Conservation (phyloP, 2,329 filamentous ascomycete species). For the Neofusicoccum ribis region DNA sequence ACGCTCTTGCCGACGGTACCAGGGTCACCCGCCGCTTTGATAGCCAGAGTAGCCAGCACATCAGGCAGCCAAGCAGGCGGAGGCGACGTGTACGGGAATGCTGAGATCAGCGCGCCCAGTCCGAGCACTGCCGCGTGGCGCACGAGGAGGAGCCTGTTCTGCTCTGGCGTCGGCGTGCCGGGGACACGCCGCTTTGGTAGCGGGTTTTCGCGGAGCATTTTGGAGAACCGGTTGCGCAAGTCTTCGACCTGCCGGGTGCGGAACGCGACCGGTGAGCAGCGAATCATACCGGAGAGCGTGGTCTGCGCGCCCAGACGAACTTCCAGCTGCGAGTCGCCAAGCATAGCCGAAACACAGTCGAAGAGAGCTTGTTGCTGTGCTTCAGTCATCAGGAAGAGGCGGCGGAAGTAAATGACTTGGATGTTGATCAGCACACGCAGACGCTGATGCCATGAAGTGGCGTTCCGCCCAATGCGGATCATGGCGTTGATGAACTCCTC, state of each 20-base stretch:
- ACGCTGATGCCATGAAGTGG: conserved; percentile 91
- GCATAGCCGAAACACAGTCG: conserved; percentile 92
- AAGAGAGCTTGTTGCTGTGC: conserved; percentile 79
- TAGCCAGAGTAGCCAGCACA: conserved; percentile 80
- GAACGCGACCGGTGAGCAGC: conserved; percentile 81
- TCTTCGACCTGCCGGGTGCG: conserved; percentile 75
- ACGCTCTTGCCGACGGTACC: conserved; percentile 95
- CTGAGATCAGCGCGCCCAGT: conserved; percentile 85
- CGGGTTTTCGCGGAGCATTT: conserved; percentile 76
- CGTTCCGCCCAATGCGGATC: conserved; percentile 81
- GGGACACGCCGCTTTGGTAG: conserved; percentile 69
- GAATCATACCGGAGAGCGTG: conserved; percentile 95
- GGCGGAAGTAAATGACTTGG: conserved; percentile 97
- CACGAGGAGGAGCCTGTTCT: conserved; percentile 74
- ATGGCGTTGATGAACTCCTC: conserved; percentile 80
- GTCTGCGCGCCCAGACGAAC: conserved; percentile 90
- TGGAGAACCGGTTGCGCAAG: conserved; percentile 77
- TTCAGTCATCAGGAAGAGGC: conserved; percentile 80
- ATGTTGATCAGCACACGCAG: conserved; percentile 95
- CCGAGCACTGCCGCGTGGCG: conserved; percentile 91
- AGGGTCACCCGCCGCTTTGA: conserved; percentile 81
- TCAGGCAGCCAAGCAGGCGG: conserved; percentile 94
- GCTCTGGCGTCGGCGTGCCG: conserved; percentile 69
- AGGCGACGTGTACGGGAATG: conserved; percentile 93
- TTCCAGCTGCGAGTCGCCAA: conserved; percentile 87